These are phyloP conservation scores for Oenanthe javanica DNA, from an alignment of 140 eudicot genomes.

Conservation along the genomic window DNA sequence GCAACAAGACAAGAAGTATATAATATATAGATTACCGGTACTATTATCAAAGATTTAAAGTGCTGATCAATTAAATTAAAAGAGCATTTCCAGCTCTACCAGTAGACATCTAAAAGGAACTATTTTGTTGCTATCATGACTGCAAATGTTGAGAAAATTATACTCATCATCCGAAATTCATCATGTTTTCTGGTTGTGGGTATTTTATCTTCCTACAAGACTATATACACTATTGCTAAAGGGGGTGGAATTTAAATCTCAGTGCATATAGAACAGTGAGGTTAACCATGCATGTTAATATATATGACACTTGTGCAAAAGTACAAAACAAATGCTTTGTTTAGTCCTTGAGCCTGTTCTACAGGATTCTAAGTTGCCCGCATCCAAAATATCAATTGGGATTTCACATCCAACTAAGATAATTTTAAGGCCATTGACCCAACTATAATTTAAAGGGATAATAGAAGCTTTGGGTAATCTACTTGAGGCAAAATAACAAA, in stretches of 20 bases:
- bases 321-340: no score
- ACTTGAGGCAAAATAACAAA: no score
- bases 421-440: no score
- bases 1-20: not conserved
- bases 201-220: not conserved
- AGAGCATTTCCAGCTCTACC: not conserved
- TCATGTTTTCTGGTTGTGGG: not conserved
- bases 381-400: no score
- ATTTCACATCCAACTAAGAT: no score
- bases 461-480: no score
- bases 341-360: no score
- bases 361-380: no score
- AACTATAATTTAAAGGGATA: no score
- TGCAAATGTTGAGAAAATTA: not conserved
- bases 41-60: not conserved
- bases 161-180: not conserved
- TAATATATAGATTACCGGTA: not conserved
- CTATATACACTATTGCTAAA: no score
- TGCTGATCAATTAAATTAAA: not conserved
- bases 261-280: not conserved
- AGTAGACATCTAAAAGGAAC: not conserved
- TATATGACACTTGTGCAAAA: no score
- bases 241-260: not conserved
- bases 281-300: not conserved
- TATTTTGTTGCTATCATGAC: not conserved